phyloP scores from a whole-genome alignment of 495 filamentous ascomycete genomes.

The Aspergillus asperescens region DNA sequence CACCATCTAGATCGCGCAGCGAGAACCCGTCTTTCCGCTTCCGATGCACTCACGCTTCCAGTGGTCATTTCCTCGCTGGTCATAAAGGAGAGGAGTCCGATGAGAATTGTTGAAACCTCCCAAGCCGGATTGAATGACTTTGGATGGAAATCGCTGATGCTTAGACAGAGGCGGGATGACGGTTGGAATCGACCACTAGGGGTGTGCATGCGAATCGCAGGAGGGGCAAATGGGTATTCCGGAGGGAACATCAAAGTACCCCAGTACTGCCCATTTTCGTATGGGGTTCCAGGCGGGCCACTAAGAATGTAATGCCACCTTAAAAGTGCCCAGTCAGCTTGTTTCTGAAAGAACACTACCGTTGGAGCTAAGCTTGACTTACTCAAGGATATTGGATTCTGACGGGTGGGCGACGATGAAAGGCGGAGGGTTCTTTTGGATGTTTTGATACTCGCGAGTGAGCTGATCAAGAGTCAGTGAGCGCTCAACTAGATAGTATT shows the following conservation, averaged over 20 bases:
- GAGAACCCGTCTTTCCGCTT: conserved; percentile 70
- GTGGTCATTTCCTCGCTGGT: conserved; percentile 99
- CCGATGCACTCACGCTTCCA: conserved; percentile 74
- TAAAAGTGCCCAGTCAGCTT: conserved; percentile 7
- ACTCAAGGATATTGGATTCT: conserved; percentile 93
- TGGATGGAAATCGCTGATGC: conserved; percentile 94
- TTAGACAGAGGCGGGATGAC: conserved; percentile 84
- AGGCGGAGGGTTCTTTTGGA: conserved; percentile 85
- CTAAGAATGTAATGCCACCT: conserved; percentile 99
- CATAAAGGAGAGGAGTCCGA: conserved; percentile 94
- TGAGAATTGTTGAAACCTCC: conserved; percentile 94
- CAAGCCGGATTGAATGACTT: conserved; percentile 98
- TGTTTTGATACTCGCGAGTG: conserved; percentile 88
- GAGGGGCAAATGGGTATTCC: conserved; percentile 95
- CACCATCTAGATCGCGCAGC: conserved; percentile 85
- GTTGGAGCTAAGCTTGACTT: background rate
- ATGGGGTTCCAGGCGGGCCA: conserved; percentile 90
- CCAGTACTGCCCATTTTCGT: conserved; percentile 96
- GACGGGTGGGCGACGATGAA: conserved; percentile 93
- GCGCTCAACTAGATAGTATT: background rate
- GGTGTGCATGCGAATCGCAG: conserved; percentile 98
- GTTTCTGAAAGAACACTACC: background rate
- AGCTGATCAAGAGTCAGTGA: conserved; percentile 50
- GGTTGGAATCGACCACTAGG: conserved; percentile 93
- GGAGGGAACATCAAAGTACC: conserved; percentile 92